Evolutionary conservation across 2,329 filamentous ascomycete genomes (phyloP), one percentile per base, ranked within the genome.

Genomic region (Nigrospora osmanthi): DNA sequence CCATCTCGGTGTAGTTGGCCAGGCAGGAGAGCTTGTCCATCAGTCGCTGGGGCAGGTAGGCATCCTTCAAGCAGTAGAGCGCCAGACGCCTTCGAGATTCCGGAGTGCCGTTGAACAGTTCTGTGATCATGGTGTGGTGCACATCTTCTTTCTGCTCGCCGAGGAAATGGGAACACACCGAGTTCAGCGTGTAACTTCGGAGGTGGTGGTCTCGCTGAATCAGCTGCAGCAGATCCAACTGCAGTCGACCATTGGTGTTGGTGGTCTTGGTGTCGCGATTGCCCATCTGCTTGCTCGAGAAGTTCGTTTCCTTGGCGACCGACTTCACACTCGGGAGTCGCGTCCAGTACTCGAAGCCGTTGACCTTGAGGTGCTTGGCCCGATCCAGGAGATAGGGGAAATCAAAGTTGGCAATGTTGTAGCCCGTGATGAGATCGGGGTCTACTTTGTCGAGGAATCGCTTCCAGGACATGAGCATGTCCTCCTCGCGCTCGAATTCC

Each of bases 1-100:
- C 91, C 93, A 98, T 98, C 68, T 98, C 93, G 0, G 93, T 97
- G 59, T 97, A 97, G 63, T 98, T 98, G 67, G 95, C 87, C n/a
- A 98, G 73, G 66, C 93, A 97, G 60, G 95, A 97, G 23, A 98
- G 74, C 65, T 98, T 98, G 61, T 98, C 93, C 83, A 98, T 90
- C 42, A 98, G 67, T 48, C 94, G 74, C 59, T 97, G 90, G 1
- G 93, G 93, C 4, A 98, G 74, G 58, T 95, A 98, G 0, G 93
- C 93, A 69, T 98, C 94, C 66, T 98, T 98, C 53, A 98, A 68
- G 67, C 93, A 98, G 70, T 98, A 98, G 1, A 98, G 80, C 1
- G 93, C 93, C 40, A 98, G 70, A 67, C 93, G 83, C 56, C 94
- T 81, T 52, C 93, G 75, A 4, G 91, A 95, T 61, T 98, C 93